Conservation (phyloP, 1,284 basidiomycete genomes). For the Dichomitus squalens region DNA sequence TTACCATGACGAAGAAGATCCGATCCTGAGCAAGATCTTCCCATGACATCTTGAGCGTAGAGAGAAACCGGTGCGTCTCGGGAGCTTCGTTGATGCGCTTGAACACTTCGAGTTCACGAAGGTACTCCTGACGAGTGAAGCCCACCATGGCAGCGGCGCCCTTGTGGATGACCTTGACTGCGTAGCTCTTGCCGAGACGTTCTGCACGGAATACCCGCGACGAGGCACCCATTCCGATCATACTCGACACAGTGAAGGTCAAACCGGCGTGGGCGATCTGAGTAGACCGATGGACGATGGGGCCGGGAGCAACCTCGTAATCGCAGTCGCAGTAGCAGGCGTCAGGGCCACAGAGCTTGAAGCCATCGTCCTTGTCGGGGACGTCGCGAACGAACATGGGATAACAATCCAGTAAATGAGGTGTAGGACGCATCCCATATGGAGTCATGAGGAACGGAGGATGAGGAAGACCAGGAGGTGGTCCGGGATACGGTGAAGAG, state of each 20-base stretch:
- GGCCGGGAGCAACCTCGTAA: not conserved
- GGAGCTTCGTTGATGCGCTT: not conserved
- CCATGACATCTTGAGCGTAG: conserved; percentile 5
- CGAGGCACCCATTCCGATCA: not conserved
- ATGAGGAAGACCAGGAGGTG: not conserved
- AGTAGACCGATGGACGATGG: not conserved
- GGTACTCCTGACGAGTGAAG: not conserved
- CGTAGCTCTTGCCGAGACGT: not conserved
- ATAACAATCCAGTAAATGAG: not conserved
- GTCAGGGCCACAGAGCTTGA: not conserved
- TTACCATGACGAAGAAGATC: conserved; percentile 9
- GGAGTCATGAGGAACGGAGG: not conserved
- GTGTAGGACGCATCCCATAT: not conserved
- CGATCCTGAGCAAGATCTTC: conserved; percentile 1
- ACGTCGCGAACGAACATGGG: not conserved
- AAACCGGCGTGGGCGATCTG: not conserved
- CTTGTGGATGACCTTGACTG: conserved; percentile 4
- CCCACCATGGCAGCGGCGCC: not conserved
- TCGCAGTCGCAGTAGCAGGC: too few relatives aligned
- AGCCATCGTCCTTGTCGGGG: not conserved
- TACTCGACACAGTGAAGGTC: not conserved
- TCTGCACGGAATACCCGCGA: not conserved
- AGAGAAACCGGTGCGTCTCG: not conserved
- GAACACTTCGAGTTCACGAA: not conserved
- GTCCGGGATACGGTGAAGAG: not conserved